These are phyloP conservation scores for Tuber umbilicatum DNA, from an alignment of 495 filamentous ascomycete species.

Conservation along the genomic window DNA sequence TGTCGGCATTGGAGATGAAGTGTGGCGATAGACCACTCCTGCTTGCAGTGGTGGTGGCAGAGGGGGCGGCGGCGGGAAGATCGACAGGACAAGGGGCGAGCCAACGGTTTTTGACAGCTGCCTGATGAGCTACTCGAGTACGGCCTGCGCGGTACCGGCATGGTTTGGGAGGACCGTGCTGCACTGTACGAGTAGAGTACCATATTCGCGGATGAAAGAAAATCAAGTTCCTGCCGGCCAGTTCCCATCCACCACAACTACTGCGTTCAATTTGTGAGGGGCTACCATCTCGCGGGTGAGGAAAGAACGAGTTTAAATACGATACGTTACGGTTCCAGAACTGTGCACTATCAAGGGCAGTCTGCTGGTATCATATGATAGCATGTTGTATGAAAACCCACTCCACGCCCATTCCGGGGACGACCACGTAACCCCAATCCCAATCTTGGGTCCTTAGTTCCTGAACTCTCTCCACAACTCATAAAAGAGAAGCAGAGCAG, in stretches of 20 bases:
- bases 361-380: neutral
- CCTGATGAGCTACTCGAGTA: neutral
- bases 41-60: neutral
- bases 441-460: neutral
- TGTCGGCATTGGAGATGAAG: neutral
- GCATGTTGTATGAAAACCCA: neutral
- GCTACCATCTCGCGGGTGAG: neutral
- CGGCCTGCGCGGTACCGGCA: neutral
- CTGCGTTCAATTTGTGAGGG: neutral
- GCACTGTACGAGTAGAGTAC: neutral
- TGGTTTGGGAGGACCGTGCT: neutral
- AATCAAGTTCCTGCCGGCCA: neutral
- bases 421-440: neutral
- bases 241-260: neutral
- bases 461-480: neutral
- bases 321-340: neutral
- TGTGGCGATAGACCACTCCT: neutral
- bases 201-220: neutral
- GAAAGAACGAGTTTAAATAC: neutral
- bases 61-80: neutral
- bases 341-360: neutral
- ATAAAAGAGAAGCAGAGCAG: neutral
- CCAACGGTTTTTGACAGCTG: conserved; percentile 2
- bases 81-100: neutral
- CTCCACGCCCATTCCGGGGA: neutral